Percentiles rank a stretch among this genome's conserved stretches.
Conservation (phyloP, 805 yeast genomes). For the Spathaspora arborariae region DNA sequence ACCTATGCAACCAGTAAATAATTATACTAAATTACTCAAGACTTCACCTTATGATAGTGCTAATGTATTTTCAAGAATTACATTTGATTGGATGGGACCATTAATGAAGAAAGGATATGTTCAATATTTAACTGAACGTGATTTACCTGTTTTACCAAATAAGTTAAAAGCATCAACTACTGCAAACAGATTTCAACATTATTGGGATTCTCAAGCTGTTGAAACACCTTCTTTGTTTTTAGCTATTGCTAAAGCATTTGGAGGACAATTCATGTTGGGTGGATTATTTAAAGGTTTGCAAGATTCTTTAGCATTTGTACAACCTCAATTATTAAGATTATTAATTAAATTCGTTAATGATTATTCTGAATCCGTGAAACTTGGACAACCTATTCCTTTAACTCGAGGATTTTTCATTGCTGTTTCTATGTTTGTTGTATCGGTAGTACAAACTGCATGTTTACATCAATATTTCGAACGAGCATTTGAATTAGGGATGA, state of each 20-base stretch:
- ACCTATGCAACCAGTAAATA: slow-evolving; percentile 27
- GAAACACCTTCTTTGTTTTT: slow-evolving; percentile 48
- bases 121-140: slow-evolving; percentile 51
- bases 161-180: slow-evolving; percentile 55
- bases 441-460: slow-evolving; percentile 72
- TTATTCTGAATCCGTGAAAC: slow-evolving; percentile 30
- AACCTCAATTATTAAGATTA: slow-evolving; percentile 28
- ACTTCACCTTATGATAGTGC: slow-evolving; percentile 50
- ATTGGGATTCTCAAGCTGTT: slow-evolving; percentile 58
- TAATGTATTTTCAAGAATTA: slow-evolving; percentile 68
- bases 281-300: slow-evolving; percentile 69
- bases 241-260: slow-evolving; percentile 72
- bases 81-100: slow-evolving; percentile 89
- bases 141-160: slow-evolving; percentile 76
- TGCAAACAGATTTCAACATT: slow-evolving; percentile 44
- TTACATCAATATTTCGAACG: slow-evolving; percentile 78
- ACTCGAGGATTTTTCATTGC: slow-evolving; percentile 76
- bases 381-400: slow-evolving; percentile 52
- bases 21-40: slow-evolving; percentile 11
- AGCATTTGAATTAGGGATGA: slow-evolving; percentile 73
- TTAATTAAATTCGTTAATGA: slow-evolving; percentile 33
- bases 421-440: slow-evolving; percentile 66
- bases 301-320: slow-evolving; percentile 61
- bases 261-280: slow-evolving; percentile 63
- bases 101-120: slow-evolving; percentile 76